Evolutionary conservation across 1,139 yeast genomes (phyloP).

Genomic region (Barnettozyma hawaiiensis): DNA sequence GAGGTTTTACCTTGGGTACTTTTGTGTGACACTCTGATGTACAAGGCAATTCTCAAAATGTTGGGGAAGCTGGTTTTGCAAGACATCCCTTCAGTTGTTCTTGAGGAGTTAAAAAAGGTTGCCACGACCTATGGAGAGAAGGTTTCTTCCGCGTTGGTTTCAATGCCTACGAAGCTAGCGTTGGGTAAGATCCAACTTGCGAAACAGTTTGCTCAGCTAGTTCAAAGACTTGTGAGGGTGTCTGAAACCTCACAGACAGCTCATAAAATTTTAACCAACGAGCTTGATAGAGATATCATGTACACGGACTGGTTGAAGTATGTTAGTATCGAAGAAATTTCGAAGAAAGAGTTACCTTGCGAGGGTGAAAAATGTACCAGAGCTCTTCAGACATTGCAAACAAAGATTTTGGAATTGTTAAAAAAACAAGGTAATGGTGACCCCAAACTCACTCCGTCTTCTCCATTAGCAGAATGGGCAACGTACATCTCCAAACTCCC

Average conservation of each 20-base stretch:
- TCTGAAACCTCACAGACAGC: conserved; percentile 58
- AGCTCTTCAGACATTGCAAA: conserved; percentile 38
- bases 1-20: conserved; percentile 54
- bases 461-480: conserved; percentile 33
- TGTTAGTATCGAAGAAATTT: conserved; percentile 46
- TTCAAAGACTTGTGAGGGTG: conserved; percentile 53
- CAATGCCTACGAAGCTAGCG: conserved; percentile 48
- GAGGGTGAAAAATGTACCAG: conserved; percentile 29
- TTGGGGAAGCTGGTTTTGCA: conserved; percentile 64
- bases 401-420: conserved; percentile 40
- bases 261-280: conserved; percentile 42
- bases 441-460: conserved; percentile 11
- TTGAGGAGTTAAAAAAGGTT: conserved; percentile 43
- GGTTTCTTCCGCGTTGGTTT: conserved; percentile 34
- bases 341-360: conserved; percentile 54
- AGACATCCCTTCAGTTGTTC: conserved; percentile 52
- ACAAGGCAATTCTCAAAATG: conserved; percentile 56
- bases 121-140: conserved; percentile 39
- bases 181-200: conserved; percentile 51
- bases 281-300: conserved; percentile 48
- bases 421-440: conserved; percentile 19
- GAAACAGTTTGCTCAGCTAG: conserved; percentile 48
- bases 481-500: conserved; percentile 42
- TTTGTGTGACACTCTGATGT: conserved; percentile 60
- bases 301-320: conserved; percentile 50